Evolutionary conservation across 148 eudicot genomes (phyloP).

Genomic region (Rhododendron griersonianum): DNA sequence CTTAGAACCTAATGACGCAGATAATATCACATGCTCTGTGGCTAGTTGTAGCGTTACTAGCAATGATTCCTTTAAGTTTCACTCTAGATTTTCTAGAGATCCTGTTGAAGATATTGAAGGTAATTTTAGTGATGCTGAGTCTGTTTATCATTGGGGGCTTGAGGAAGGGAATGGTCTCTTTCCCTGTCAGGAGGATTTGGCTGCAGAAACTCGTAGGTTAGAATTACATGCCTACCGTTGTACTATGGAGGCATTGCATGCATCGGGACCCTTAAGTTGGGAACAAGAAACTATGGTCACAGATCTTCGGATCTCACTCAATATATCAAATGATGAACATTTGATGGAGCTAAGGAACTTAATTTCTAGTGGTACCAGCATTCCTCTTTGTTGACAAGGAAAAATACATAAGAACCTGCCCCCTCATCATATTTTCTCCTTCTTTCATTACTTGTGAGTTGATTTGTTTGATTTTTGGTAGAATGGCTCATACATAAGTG

Average conservation of each 20-base stretch:
- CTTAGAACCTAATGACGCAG: conserved; percentile 37
- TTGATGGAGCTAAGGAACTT: conserved; percentile 69
- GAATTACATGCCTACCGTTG: conserved; percentile 82
- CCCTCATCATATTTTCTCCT: neutral
- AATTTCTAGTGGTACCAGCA: conserved; percentile 47
- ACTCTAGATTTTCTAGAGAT: conserved; percentile 19
- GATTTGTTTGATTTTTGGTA: conserved; percentile 4
- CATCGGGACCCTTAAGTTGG: conserved; percentile 88
- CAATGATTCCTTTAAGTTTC: conserved; percentile 27
- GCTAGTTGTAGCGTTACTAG: conserved; percentile 64
- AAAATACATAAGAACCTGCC: neutral
- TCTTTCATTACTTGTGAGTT: conserved; percentile 2
- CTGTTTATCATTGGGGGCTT: conserved; percentile 35
- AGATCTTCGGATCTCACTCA: conserved; percentile 73
- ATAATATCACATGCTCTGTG: conserved; percentile 56
- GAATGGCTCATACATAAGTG: conserved; percentile 24
- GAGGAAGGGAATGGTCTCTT: conserved; percentile 34
- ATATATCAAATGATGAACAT: conserved; percentile 89
- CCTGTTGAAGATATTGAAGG: conserved; percentile 41
- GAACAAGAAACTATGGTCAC: conserved; percentile 81
- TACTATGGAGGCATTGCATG: conserved; percentile 77
- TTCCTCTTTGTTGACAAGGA: conserved; percentile 43
- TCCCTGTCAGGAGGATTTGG: conserved; percentile 40
- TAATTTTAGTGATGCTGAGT: conserved; percentile 69
- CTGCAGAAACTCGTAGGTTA: conserved; percentile 63